These are phyloP conservation scores for Leccinum incarnatum DNA, from an alignment of 768 basidiomycete species.

Conservation along the genomic window DNA sequence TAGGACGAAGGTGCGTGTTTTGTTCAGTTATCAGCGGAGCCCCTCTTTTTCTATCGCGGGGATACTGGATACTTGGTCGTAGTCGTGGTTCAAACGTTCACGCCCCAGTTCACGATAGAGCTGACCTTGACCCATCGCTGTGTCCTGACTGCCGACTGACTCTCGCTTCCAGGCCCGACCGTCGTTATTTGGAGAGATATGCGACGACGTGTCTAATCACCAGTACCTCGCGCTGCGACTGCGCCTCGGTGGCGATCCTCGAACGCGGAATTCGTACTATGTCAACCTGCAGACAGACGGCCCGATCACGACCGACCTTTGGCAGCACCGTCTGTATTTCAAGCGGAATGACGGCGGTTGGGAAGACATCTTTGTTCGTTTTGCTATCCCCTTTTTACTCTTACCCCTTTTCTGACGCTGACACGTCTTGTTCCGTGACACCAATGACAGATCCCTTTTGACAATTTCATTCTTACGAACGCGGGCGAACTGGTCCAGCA, in stretches of 20 bases:
- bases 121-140: not conserved
- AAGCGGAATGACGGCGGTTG: constrained; percentile 60
- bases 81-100: too few species aligned
- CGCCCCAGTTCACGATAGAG: not conserved
- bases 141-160: not conserved
- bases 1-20: constrained; percentile 65
- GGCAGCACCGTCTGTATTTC: constrained; percentile 92
- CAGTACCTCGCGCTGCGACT: constrained; percentile 79
- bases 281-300: constrained; percentile 93
- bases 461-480: constrained; percentile 71
- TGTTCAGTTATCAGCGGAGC: not conserved
- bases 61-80: too few species aligned
- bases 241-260: constrained; percentile 71
- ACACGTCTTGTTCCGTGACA: not conserved
- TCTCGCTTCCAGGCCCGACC: constrained; percentile 53
- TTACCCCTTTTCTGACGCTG: not conserved
- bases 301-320: constrained; percentile 78
- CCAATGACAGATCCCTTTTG: constrained; percentile 69
- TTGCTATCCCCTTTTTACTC: not conserved
- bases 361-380: constrained; percentile 81
- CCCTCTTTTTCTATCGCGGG: not conserved
- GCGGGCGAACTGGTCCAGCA: constrained; percentile 65
- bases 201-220: constrained; percentile 81
- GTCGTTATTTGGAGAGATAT: constrained; percentile 83
- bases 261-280: constrained; percentile 82